Conservation (phyloP, 163 green algal species). For the Coccomyxa subellipsoidea region DNA sequence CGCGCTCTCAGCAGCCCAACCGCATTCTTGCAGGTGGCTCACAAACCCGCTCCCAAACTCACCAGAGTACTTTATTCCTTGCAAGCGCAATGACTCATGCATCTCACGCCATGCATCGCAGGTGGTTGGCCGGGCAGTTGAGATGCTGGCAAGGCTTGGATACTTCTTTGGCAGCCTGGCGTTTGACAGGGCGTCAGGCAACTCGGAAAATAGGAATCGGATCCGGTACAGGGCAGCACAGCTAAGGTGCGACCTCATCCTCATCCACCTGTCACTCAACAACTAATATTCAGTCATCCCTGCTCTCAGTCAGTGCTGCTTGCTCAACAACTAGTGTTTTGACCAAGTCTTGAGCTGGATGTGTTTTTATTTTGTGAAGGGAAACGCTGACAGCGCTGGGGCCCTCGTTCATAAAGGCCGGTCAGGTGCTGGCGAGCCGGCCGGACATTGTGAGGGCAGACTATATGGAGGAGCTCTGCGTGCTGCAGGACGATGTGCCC, state of each 20-base stretch:
- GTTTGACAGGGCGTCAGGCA: constrained; percentile 41
- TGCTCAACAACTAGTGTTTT: no score
- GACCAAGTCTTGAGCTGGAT: no score
- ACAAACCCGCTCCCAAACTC: neutral
- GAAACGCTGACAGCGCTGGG: constrained; percentile 85
- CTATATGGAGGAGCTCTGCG: constrained; percentile 98
- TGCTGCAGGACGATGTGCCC: constrained; percentile 96
- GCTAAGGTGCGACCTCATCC: constrained; percentile 48
- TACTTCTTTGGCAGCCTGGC: constrained; percentile 51
- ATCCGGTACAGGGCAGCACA: constrained; percentile 66
- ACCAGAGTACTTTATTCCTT: no score
- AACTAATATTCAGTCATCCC: no score
- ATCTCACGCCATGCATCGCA: no score
- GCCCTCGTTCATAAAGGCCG: constrained; percentile 97
- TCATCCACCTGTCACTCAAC: neutral
- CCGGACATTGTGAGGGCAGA: constrained; percentile 96
- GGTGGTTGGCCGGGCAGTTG: constrained; percentile 16
- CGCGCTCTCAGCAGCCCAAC: constrained; percentile 21
- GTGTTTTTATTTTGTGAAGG: no score
- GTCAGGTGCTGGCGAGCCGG: constrained; percentile 95
- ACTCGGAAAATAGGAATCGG: constrained; percentile 38
- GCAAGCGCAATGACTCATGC: no score
- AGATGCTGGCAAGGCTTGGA: constrained; percentile 52
- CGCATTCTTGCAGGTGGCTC: neutral
- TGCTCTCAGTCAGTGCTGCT: no score